Evolutionary conservation across 2,329 filamentous ascomycete genomes (phyloP).

Genomic region (Thelonectria discophora): DNA sequence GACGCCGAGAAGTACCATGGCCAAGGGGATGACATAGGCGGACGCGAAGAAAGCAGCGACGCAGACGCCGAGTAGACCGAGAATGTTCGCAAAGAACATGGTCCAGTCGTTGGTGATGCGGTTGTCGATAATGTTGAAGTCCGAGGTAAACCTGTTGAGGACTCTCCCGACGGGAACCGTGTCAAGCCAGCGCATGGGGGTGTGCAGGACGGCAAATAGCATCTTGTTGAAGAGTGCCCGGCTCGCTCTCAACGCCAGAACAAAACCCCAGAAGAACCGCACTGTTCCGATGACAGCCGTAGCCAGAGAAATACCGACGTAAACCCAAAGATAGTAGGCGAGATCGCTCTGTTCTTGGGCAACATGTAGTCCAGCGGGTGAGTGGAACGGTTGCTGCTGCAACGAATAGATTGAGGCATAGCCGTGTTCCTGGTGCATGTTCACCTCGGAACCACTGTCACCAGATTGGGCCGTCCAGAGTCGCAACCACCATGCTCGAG

Average conservation of each 20-base stretch:
- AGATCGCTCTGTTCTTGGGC: conserved; percentile 52
- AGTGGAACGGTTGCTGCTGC: conserved; percentile 56
- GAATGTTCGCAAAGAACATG: conserved; percentile 66
- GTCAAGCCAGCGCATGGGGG: conserved; percentile 82
- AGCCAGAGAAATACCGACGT: conserved; percentile 72
- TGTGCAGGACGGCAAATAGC: conserved; percentile 72
- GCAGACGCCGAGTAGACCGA: conserved; percentile 72
- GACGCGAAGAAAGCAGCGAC: conserved; percentile 75
- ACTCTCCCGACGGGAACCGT: conserved; percentile 81
- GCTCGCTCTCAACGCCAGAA: conserved; percentile 75
- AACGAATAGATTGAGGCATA: conserved; percentile 56
- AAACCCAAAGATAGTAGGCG: conserved; percentile 74
- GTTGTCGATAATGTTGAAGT: conserved; percentile 79
- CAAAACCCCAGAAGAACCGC: conserved; percentile 70
- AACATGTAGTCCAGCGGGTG: conserved; percentile 44
- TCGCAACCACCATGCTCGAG: conserved; percentile 70
- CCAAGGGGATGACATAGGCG: conserved; percentile 69
- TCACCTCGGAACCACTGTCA: conserved; percentile 31
- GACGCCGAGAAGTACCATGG: conserved; percentile 64
- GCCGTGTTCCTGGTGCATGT: conserved; percentile 47
- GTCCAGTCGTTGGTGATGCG: conserved; percentile 70
- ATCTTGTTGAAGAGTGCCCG: conserved; percentile 72
- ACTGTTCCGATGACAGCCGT: conserved; percentile 68
- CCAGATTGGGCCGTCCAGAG: conserved; percentile 63
- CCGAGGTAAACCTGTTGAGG: conserved; percentile 79